Evolutionary conservation across 805 yeast genomes (phyloP).

Genomic region (Cyberlindnera samutprakarnensis): DNA sequence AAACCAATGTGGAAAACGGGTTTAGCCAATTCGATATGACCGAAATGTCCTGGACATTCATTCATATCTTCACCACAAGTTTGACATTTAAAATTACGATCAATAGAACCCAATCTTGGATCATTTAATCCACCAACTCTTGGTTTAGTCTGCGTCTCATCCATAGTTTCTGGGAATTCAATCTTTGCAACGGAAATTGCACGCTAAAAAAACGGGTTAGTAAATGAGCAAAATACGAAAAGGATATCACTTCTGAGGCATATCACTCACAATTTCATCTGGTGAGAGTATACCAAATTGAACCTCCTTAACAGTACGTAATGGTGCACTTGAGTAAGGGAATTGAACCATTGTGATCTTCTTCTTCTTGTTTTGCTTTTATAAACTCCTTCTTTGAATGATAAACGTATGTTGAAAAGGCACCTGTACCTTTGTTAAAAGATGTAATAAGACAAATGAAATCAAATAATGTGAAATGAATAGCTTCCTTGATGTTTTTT

Average conservation of each 20-base stretch:
- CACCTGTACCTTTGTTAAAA: conserved; percentile 1
- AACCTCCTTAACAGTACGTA: conserved; percentile 95
- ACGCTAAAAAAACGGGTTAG: conserved; percentile 36
- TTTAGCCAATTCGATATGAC: conserved; percentile 96
- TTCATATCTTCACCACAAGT: conserved; percentile 99
- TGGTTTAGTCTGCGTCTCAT: conserved; percentile 89
- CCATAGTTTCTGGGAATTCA: conserved; percentile 99
- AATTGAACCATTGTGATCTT: conserved; percentile 42
- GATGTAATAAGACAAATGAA: conserved; percentile 1
- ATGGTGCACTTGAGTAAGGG: conserved; percentile 97
- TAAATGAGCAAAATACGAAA: conserved; percentile 1
- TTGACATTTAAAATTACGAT: conserved; percentile 95
- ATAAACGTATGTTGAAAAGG: too few relatives aligned
- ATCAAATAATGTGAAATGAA: conserved; percentile 1
- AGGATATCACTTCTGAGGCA: background rate
- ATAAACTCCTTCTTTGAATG: too few relatives aligned
- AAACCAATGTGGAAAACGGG: conserved; percentile 98
- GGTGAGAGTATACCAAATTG: conserved; percentile 98
- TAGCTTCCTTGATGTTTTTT: conserved; percentile 2
- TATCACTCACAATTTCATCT: conserved; percentile 66
- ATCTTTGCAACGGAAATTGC: conserved; percentile 97
- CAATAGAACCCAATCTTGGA: conserved; percentile 95
- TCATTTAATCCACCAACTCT: conserved; percentile 96
- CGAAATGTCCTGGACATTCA: conserved; percentile 99
- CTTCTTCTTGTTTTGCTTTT: too few relatives aligned